Evolutionary conservation across 1,284 basidiomycete genomes (phyloP).

Genomic region (Cryptococcus sp.): DNA sequence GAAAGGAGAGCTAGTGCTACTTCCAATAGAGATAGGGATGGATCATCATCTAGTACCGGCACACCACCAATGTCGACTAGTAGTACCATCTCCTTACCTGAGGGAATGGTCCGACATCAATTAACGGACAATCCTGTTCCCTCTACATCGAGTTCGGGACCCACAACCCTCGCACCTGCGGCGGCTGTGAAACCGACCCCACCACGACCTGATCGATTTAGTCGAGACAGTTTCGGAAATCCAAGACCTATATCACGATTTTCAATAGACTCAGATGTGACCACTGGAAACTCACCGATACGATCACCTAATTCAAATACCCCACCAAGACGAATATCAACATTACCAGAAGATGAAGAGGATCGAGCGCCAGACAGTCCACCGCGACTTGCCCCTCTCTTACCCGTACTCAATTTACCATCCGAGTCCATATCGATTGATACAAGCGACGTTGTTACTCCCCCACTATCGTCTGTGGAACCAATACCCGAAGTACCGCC

Average conservation of each 20-base stretch:
- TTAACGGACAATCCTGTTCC: conserved; percentile 21
- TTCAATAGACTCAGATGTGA: conserved; percentile 40
- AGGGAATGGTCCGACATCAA: conserved; percentile 17
- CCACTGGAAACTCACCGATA: conserved; percentile 26
- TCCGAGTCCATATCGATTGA: conserved; percentile 13
- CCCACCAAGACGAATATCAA: conserved; percentile 8
- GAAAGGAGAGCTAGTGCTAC: conserved; percentile 1
- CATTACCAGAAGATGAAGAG: conserved; percentile 9
- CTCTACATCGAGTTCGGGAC: conserved; percentile 8
- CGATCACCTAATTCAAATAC: conserved; percentile 14
- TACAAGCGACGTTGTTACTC: conserved; percentile 10
- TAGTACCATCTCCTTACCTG: conserved; percentile 1
- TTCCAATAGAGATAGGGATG: not conserved
- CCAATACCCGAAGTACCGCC: conserved; percentile 48
- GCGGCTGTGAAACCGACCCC: conserved; percentile 18
- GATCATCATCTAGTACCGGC: not conserved
- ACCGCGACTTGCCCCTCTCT: conserved; percentile 10
- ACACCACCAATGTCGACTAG: conserved; percentile 4
- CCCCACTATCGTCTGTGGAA: conserved; percentile 47
- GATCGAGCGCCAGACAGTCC: not conserved
- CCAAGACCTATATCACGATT: conserved; percentile 32
- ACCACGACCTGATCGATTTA: conserved; percentile 30
- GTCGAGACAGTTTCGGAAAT: conserved; percentile 29
- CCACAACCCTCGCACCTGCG: conserved; percentile 6
- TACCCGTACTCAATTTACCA: conserved; percentile 26